phyloP scores from a whole-genome alignment of 208 protist species.

The Leptomonas pyrrhocoris region DNA sequence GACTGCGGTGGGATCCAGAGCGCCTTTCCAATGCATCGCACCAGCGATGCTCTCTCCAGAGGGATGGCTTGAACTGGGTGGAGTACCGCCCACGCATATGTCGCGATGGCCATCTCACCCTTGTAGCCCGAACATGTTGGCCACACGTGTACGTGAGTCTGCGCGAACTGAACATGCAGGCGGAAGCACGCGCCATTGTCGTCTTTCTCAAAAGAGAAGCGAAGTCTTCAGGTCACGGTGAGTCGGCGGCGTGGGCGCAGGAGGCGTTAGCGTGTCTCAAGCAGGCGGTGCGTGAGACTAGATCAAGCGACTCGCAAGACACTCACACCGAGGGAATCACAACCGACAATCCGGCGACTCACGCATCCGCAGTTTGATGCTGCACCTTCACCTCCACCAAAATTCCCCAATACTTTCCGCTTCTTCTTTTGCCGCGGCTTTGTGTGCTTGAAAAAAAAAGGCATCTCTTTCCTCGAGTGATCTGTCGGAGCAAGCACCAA shows the following conservation, averaged over 20 bases:
- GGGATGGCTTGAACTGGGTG: constrained; percentile 77
- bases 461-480: too few species aligned
- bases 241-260: constrained; percentile 16
- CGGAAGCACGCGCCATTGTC: constrained; percentile 45
- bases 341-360: too few species aligned
- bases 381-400: too few species aligned
- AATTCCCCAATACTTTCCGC: too few species aligned
- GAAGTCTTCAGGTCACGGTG: neutral
- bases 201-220: constrained; percentile 56
- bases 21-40: neutral
- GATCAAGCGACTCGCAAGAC: neutral
- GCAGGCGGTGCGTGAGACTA: constrained; percentile 17
- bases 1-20: constrained; percentile 28
- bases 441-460: too few species aligned
- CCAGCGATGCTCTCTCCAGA: constrained; percentile 29
- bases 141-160: constrained; percentile 59
- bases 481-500: too few species aligned
- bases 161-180: constrained; percentile 35
- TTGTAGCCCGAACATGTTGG: constrained; percentile 42
- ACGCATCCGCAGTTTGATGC: too few species aligned
- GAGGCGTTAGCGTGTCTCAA: constrained; percentile 20
- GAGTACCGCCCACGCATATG: constrained; percentile 48
- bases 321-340: neutral
- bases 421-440: too few species aligned
- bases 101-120: constrained; percentile 37